These are phyloP conservation scores for Plasmopara muralis DNA, from an alignment of 352 stramenopile species.

Conservation along the genomic window DNA sequence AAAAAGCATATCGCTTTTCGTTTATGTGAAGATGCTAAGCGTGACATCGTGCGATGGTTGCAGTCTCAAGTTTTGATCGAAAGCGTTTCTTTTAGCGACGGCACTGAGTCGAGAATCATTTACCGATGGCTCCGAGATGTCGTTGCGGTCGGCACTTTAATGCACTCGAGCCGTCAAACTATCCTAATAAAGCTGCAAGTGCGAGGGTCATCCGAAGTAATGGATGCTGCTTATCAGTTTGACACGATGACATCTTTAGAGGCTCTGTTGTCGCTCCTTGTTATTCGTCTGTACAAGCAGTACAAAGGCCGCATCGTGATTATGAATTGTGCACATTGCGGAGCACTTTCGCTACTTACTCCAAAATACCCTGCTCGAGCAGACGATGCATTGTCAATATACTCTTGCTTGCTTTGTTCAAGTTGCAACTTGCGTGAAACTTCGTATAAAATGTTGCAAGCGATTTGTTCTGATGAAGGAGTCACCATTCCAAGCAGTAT, in stretches of 20 bases:
- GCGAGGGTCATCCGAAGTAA: slow-evolving; percentile 18
- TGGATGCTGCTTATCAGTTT: slow-evolving; percentile 56
- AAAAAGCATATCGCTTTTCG: neutral
- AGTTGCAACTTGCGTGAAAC: slow-evolving; percentile 70
- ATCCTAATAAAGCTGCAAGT: slow-evolving; percentile 41
- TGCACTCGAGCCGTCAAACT: slow-evolving; percentile 51
- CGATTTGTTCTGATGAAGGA: slow-evolving; percentile 40
- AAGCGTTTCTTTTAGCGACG: slow-evolving; percentile 28
- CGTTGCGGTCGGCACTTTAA: slow-evolving; percentile 44
- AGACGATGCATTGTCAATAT: slow-evolving; percentile 35
- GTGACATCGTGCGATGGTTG: neutral
- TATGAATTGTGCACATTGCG: slow-evolving; percentile 54
- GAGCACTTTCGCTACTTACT: slow-evolving; percentile 49
- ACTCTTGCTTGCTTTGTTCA: slow-evolving; percentile 58
- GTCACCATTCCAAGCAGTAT: slow-evolving; percentile 36
- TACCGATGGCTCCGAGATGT: slow-evolving; percentile 42
- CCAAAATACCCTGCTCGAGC: slow-evolving; percentile 29
- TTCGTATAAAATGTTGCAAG: slow-evolving; percentile 46
- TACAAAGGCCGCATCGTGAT: slow-evolving; percentile 29
- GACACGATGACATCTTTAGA: slow-evolving; percentile 28
- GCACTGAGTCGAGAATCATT: slow-evolving; percentile 32
- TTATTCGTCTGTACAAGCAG: slow-evolving; percentile 44
- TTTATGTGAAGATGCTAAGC: neutral
- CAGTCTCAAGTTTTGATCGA: slow-evolving; percentile 53
- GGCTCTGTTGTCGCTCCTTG: slow-evolving; percentile 32